phyloP scores from a whole-genome alignment of 495 filamentous ascomycete species.

The Aspergillus saccharolyticus region DNA sequence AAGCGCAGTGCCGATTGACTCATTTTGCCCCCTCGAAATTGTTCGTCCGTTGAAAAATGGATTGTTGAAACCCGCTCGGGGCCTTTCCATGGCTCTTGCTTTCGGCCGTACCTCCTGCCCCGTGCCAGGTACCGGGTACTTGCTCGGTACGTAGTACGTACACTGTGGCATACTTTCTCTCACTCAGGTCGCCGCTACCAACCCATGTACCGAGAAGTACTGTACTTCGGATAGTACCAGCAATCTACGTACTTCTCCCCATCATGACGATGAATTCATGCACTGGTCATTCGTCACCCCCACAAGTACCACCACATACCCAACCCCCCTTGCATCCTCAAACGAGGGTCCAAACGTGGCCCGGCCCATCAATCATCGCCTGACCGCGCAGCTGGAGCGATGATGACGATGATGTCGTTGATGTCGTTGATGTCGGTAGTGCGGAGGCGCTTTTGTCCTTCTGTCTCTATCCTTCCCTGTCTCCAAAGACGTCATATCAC shows the following conservation, averaged over 20 bases:
- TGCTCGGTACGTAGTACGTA: not conserved
- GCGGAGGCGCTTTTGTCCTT: not conserved
- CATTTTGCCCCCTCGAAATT: not conserved
- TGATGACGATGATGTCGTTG: not conserved
- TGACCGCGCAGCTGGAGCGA: not conserved
- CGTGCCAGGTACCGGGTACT: not conserved
- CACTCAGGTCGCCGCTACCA: not conserved
- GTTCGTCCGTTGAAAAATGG: no score
- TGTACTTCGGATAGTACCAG: no score
- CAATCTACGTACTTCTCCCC: not conserved
- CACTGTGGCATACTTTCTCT: not conserved
- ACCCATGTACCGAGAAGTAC: not conserved
- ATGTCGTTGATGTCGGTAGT: not conserved
- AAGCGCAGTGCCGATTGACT: not conserved
- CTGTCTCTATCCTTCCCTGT: not conserved
- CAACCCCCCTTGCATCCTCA: not conserved
- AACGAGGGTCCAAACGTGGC: not conserved
- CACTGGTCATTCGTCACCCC: not conserved
- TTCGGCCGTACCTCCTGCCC: not conserved
- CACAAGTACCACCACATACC: no score
- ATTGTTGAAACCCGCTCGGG: not conserved
- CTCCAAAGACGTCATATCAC: not conserved
- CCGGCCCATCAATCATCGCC: not conserved
- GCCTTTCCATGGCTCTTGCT: not conserved
- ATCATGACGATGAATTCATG: not conserved